Conservation (phyloP, 2,329 filamentous ascomycete genomes). For the Cladophialophora psammophila region DNA sequence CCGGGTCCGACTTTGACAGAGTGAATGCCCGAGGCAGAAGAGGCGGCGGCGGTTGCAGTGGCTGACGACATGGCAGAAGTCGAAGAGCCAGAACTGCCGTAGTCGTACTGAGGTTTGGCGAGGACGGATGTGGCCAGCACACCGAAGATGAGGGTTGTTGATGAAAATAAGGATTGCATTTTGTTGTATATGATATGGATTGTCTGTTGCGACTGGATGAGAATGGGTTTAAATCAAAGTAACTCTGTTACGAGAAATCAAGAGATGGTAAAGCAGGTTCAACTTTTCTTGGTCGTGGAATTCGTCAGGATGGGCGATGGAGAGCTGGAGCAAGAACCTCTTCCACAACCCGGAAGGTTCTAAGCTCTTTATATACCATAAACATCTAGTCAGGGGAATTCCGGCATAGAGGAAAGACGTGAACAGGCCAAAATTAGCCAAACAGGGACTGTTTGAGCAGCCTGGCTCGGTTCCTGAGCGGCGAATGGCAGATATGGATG, state of each 20-base stretch:
- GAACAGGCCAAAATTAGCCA: slow-evolving; percentile 10
- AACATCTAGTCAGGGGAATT: background rate
- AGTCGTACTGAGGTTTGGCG: slow-evolving; percentile 33
- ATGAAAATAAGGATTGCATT: slow-evolving; percentile 34
- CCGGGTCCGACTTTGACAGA: slow-evolving; percentile 41
- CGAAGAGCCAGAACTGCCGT: slow-evolving; percentile 13
- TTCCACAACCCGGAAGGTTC: background rate
- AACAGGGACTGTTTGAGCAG: slow-evolving; percentile 19
- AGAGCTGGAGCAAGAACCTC: background rate
- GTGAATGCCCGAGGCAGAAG: slow-evolving; percentile 28
- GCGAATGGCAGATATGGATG: background rate
- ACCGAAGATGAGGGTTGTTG: slow-evolving; percentile 28
- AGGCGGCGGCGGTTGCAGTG: slow-evolving; percentile 12
- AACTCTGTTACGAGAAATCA: background rate
- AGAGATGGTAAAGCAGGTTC: background rate
- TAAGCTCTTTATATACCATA: slow-evolving; percentile 20
- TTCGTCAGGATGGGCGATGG: slow-evolving; percentile 1
- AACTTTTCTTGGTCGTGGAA: background rate
- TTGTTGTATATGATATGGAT: slow-evolving; percentile 10
- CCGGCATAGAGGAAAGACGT: background rate
- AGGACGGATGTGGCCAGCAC: slow-evolving; percentile 36
- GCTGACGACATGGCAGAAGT: background rate
- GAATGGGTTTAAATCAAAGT: background rate
- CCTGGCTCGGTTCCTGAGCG: slow-evolving; percentile 9
- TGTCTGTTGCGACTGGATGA: background rate